These are phyloP conservation scores for Corymbia maculata DNA, from an alignment of 345 rosid genomes.

Conservation along the genomic window DNA sequence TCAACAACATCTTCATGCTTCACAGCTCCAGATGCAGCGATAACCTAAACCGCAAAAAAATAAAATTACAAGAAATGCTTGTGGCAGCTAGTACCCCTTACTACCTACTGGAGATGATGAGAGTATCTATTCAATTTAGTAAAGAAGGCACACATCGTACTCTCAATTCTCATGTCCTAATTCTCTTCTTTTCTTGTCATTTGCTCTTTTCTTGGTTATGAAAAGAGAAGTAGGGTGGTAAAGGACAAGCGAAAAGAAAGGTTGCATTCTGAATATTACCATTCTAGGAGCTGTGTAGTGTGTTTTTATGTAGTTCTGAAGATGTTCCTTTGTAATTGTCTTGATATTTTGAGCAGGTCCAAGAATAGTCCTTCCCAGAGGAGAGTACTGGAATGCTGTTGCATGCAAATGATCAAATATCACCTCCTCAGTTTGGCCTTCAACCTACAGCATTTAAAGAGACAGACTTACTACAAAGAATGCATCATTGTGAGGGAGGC, in stretches of 20 bases:
- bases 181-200: not conserved
- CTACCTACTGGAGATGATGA: not conserved
- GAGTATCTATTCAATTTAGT: not conserved
- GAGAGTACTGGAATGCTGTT: constrained; percentile 89
- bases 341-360: constrained; percentile 84
- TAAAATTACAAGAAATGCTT: not conserved
- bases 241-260: not conserved
- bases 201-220: not conserved
- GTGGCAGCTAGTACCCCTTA: not conserved
- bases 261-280: constrained; percentile 25
- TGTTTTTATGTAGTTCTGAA: constrained; percentile 74
- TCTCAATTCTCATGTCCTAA: not conserved
- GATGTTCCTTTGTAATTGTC: constrained; percentile 69
- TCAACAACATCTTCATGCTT: constrained; percentile 96
- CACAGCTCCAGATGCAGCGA: constrained; percentile 96
- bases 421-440: constrained; percentile 89
- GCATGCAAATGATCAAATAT: constrained; percentile 96
- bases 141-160: not conserved
- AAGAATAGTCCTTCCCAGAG: constrained; percentile 88
- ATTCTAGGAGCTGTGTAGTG: constrained; percentile 98
- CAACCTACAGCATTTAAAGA: constrained; percentile 44
- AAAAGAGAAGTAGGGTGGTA: not conserved
- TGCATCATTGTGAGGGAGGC: not conserved
- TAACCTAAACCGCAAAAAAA: constrained; percentile 43
- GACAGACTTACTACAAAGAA: not conserved